Base-by-base conservation (phyloP, 768 basidiomycete genomes). In the Candolleomyces eurysporus region DNA sequence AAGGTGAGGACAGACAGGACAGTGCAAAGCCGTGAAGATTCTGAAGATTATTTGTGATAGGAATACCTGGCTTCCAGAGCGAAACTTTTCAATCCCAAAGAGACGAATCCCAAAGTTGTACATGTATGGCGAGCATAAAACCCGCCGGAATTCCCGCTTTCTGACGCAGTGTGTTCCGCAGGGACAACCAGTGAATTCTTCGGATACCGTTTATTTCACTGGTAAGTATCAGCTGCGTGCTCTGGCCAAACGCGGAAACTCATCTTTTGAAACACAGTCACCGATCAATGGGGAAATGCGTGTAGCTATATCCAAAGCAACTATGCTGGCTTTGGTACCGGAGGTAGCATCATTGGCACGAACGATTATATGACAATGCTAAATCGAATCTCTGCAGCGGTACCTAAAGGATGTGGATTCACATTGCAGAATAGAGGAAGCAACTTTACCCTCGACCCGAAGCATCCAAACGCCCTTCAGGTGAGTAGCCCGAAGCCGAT, bases 131-230 rank as follows among this genome's bases (percentile, higher is more conserved):
- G 36, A 36, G 36, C 36, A 81, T 72, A 19, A n/a, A 11, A 22
- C 43, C 13, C 10, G 39, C 57, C 21, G n/a, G 11, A 5, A 51
- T 21, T 16, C 2, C 49, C 3, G n/a, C 30, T 21, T 21, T 30
- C 19, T 30, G 11, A 36, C 5, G 6, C n/a, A 21, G 2, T 14
- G 49, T 8, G 5, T 45, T 32, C 51, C 14, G 9, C 63, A 93
- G 86, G 95, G 96, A 5, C 85, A 87, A 63, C 95, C 94, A 1
- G 79, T 87, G 30, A 84, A 89, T 63, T 91, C 91, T 1, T 92
- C 92, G 0, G 96, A 99, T 72, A 98, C 96, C 0, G 94, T 97
- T 14, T 97, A 98, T 70, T 96, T 98, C 69, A 87, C 94, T 7
- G 91, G 90, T 85, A 73, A 64, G 72, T 19, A 49, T 19, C 31